Evolutionary conservation across 2,329 filamentous ascomycete genomes (phyloP).

Genomic region (Cytospora schulzeri): DNA sequence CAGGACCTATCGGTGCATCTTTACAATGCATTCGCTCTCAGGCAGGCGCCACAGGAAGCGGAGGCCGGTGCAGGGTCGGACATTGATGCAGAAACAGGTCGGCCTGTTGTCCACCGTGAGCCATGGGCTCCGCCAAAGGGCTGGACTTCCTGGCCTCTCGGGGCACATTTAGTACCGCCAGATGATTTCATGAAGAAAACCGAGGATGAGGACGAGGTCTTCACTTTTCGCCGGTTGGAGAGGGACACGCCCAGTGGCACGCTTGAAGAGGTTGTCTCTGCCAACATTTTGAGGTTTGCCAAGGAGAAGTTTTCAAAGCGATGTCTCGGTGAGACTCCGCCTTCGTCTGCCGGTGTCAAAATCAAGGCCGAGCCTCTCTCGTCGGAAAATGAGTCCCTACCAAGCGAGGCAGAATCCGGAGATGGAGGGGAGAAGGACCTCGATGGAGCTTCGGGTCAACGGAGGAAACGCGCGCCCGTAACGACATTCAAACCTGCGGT

Average conservation of each 20-base stretch:
- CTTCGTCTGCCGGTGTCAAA: not conserved
- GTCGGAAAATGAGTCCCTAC: conserved; percentile 26
- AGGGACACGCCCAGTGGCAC: conserved; percentile 56
- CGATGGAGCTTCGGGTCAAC: not conserved
- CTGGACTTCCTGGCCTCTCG: conserved; percentile 89
- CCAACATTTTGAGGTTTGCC: conserved; percentile 65
- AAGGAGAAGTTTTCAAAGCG: conserved; percentile 63
- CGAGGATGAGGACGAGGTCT: conserved; percentile 51
- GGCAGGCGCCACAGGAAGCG: conserved; percentile 42
- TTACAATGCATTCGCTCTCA: conserved; percentile 75
- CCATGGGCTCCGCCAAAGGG: conserved; percentile 55
- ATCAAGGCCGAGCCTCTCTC: conserved; percentile 19
- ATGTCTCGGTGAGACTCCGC: conserved; percentile 30
- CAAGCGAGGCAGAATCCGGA: conserved; percentile 3
- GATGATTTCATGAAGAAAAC: conserved; percentile 52
- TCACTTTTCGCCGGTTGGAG: conserved; percentile 51
- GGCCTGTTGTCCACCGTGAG: conserved; percentile 33
- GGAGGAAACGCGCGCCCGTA: not conserved
- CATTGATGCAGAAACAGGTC: conserved; percentile 35
- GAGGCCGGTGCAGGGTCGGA: conserved; percentile 29
- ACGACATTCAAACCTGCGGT: conserved; percentile 53
- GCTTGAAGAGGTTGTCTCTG: conserved; percentile 71
- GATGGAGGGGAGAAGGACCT: conserved; percentile 5
- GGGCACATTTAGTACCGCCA: conserved; percentile 61
- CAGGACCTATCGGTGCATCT: conserved; percentile 74